phyloP scores from a whole-genome alignment of 2,329 filamentous ascomycete genomes.

The Phaeophleospora eucalypticola region DNA sequence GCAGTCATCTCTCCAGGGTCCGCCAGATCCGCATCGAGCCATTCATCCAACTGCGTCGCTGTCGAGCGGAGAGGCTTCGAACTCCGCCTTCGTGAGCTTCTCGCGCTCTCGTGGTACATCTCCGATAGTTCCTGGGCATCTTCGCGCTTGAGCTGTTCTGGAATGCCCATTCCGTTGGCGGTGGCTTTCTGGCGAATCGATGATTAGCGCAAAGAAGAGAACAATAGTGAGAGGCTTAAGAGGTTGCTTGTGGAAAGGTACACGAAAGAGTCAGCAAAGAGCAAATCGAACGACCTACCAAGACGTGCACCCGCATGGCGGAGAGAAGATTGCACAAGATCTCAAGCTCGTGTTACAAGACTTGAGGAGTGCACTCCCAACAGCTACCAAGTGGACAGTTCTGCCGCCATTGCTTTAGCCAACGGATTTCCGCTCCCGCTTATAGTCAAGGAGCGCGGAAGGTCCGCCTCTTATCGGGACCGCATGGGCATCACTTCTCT shows the following conservation, averaged over 20 bases:
- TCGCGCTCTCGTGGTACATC: slow-evolving; percentile 4
- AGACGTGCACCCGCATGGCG: not conserved
- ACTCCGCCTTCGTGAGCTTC: not conserved
- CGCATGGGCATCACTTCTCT: too few relatives aligned
- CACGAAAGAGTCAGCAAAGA: not conserved
- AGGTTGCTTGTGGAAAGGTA: not conserved
- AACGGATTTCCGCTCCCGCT: too few relatives aligned
- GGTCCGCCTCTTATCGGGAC: too few relatives aligned
- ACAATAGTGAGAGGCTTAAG: not conserved
- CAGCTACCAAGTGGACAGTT: too few relatives aligned
- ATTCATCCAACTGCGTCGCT: slow-evolving; percentile 1
- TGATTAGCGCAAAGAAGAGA: not conserved
- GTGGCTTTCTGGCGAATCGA: not conserved
- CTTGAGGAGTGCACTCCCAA: not conserved
- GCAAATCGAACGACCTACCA: not conserved
- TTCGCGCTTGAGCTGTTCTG: not conserved
- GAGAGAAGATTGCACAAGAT: not conserved
- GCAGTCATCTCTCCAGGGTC: slow-evolving; percentile 16
- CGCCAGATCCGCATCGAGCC: slow-evolving; percentile 10
- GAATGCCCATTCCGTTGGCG: not conserved
- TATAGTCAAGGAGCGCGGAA: too few relatives aligned
- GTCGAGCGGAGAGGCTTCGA: slow-evolving; percentile 4
- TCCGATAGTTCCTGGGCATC: slow-evolving; percentile 2
- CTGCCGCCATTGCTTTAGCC: too few relatives aligned
- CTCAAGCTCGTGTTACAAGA: not conserved